Evolutionary conservation across 192 early-diverging fungal species (phyloP).

Genomic region (Coemansia erecta): DNA sequence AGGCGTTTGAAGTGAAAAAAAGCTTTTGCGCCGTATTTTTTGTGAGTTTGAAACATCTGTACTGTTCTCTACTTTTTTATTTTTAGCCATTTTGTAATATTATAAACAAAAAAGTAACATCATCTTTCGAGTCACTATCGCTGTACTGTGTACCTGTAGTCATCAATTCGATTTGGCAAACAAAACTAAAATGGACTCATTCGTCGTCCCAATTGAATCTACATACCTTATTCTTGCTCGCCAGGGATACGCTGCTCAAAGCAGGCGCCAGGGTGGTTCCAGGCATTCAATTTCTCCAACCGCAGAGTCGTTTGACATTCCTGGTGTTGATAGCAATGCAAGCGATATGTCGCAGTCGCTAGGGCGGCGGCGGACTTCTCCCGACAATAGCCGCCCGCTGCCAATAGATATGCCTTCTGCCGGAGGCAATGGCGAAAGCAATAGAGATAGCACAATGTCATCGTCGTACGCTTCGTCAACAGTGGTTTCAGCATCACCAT

Average conservation of each 20-base stretch:
- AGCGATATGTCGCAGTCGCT: neutral
- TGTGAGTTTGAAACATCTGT: neutral
- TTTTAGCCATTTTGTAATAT: neutral
- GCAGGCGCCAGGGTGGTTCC: constrained; percentile 18
- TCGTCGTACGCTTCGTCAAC: constrained; percentile 20
- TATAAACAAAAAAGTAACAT: no score
- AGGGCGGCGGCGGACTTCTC: neutral
- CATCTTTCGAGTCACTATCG: no score
- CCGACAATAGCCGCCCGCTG: neutral
- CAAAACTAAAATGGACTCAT: constrained; percentile 23
- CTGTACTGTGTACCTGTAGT: neutral
- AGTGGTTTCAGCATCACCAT: constrained; percentile 4
- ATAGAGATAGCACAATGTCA: no score
- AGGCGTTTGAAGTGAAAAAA: no score
- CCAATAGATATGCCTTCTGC: constrained; percentile 13
- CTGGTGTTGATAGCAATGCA: neutral
- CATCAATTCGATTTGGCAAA: no score
- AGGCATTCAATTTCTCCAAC: constrained; percentile 1
- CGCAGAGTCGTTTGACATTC: constrained; percentile 1
- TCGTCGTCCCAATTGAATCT: constrained; percentile 20
- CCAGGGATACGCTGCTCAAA: constrained; percentile 41
- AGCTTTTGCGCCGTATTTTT: neutral
- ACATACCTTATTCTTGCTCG: constrained; percentile 32
- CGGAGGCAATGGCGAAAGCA: no score
- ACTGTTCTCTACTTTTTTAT: neutral